Evolutionary conservation across 352 stramenopile species (phyloP).

Genomic region (Saprolegnia diclina): DNA sequence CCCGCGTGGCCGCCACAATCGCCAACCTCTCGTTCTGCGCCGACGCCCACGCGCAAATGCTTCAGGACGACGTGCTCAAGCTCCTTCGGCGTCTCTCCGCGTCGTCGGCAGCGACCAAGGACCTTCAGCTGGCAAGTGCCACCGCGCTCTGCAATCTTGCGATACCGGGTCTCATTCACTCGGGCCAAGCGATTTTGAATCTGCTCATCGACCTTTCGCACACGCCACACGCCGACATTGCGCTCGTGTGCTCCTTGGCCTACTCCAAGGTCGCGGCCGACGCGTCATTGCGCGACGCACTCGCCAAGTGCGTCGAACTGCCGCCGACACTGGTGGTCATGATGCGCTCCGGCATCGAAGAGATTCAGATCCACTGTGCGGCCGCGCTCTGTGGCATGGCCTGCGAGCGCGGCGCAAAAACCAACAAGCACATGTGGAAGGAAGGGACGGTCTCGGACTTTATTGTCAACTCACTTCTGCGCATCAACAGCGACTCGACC

Average conservation of each 20-base stretch:
- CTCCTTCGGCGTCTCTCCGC: conserved; percentile 59
- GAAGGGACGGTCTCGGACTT: conserved; percentile 84
- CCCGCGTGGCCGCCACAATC: conserved; percentile 54
- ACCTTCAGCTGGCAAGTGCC: conserved; percentile 62
- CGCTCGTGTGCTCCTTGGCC: conserved; percentile 66
- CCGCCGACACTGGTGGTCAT: conserved; percentile 76
- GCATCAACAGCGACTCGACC: conserved; percentile 84
- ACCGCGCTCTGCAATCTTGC: conserved; percentile 75
- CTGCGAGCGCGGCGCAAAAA: conserved; percentile 53
- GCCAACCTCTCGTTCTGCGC: conserved; percentile 74
- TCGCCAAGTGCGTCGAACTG: conserved; percentile 63
- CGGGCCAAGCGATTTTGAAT: conserved; percentile 41
- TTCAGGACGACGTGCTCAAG: conserved; percentile 58
- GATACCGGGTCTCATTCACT: conserved; percentile 59
- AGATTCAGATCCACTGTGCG: conserved; percentile 87
- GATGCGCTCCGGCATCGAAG: conserved; percentile 83
- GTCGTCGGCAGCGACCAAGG: conserved; percentile 41
- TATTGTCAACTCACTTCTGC: conserved; percentile 83
- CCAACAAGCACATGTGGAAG: conserved; percentile 68
- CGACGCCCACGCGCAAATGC: conserved; percentile 48
- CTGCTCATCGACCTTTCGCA: conserved; percentile 77
- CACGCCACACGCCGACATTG: conserved; percentile 55
- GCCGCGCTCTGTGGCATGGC: conserved; percentile 80
- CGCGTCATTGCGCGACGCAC: conserved; percentile 40
- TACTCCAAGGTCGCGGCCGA: conserved; percentile 72